Conservation (phyloP, 331 rosid genomes). For the Acacia pycnantha region DNA sequence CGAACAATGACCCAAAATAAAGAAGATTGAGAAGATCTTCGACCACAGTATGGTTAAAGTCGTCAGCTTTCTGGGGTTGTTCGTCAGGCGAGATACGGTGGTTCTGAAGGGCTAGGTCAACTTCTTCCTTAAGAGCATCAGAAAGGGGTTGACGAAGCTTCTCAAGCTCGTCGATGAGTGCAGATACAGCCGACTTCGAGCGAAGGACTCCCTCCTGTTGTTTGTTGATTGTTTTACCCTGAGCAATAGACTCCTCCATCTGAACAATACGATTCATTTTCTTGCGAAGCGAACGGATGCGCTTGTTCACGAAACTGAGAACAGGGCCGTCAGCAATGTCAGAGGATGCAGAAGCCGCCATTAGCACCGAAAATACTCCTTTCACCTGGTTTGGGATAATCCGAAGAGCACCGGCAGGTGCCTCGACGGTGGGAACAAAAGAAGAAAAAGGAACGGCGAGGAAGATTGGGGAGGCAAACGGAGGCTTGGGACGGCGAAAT, state of each 20-base stretch:
- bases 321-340: slow-evolving; percentile 85
- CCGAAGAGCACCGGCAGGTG: neutral
- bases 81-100: slow-evolving; percentile 24
- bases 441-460: neutral
- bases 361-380: slow-evolving; percentile 17
- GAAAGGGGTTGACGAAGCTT: slow-evolving; percentile 87
- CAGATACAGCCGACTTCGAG: slow-evolving; percentile 59
- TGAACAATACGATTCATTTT: slow-evolving; percentile 65
- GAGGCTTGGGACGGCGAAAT: neutral
- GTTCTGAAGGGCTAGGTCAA: slow-evolving; percentile 43
- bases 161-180: slow-evolving; percentile 81
- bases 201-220: slow-evolving; percentile 88
- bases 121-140: slow-evolving; percentile 65
- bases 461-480: neutral
- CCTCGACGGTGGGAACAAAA: neutral
- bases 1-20: slow-evolving; percentile 86
- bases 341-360: slow-evolving; percentile 56
- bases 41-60: slow-evolving; percentile 23
- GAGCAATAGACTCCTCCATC: slow-evolving; percentile 76
- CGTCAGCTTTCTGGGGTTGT: neutral
- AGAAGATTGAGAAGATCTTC: slow-evolving; percentile 81
- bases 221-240: slow-evolving; percentile 71
- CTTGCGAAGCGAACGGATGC: slow-evolving; percentile 81
- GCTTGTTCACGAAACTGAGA: slow-evolving; percentile 82
- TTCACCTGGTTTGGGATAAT: neutral